A percentile compares a stretch with the other conserved stretches of the same genome.
These are phyloP conservation scores for Sindora glabra DNA, from an alignment of 306 rosid species.

Conservation along the genomic window DNA sequence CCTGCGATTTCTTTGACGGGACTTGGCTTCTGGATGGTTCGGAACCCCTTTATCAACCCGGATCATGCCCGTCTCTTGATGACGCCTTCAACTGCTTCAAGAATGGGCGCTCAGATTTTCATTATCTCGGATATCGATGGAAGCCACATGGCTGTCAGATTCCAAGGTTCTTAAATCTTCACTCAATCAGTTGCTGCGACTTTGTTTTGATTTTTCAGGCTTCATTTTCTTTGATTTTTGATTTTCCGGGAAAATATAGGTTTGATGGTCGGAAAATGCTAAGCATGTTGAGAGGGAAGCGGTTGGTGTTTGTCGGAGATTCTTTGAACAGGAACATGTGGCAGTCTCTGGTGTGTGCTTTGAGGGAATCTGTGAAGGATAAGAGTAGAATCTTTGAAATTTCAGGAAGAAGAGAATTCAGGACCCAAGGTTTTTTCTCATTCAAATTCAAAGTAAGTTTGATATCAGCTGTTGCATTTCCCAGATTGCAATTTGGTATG, in stretches of 20 bases:
- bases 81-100: conserved; percentile 40
- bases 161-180: conserved; percentile 23
- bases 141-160: conserved; percentile 27
- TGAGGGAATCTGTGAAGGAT: conserved; percentile 38
- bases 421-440: conserved; percentile 27
- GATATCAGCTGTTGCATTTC: too few species aligned
- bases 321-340: conserved; percentile 40
- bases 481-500: not conserved
- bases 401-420: conserved; percentile 37
- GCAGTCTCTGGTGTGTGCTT: conserved; percentile 85
- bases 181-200: too few species aligned
- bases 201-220: too few species aligned
- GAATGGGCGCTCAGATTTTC: conserved; percentile 20
- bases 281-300: conserved; percentile 24
- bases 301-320: conserved; percentile 35
- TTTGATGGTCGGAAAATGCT: conserved; percentile 31
- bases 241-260: not conserved
- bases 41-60: conserved; percentile 12
- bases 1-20: conserved; percentile 28
- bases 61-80: conserved; percentile 22
- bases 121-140: conserved; percentile 24
- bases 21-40: conserved; percentile 18
- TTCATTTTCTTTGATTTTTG: not conserved
- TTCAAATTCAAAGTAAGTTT: conserved; percentile 23
- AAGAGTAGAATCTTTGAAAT: conserved; percentile 66